These are phyloP conservation scores for Diplodia scrobiculata DNA, from an alignment of 2,329 filamentous ascomycete species.

Conservation along the genomic window DNA sequence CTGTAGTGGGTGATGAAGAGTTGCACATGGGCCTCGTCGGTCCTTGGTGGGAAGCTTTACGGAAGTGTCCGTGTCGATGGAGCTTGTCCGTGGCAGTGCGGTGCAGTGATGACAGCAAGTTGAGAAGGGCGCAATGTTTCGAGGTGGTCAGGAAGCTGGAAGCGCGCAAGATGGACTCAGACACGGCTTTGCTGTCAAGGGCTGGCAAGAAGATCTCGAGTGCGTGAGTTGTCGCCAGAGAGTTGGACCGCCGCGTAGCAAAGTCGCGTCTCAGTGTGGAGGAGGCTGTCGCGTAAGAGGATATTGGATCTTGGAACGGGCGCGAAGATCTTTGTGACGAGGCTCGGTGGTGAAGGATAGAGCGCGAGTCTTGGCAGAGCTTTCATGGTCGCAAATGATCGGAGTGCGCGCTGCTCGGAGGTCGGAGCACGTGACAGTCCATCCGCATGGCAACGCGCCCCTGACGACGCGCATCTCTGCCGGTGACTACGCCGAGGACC, in stretches of 20 bases:
- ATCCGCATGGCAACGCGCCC: background rate
- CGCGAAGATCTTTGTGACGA: background rate
- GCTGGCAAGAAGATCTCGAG: background rate
- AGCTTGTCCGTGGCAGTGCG: background rate
- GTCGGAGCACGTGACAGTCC: background rate
- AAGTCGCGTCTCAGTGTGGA: background rate
- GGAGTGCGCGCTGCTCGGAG: background rate
- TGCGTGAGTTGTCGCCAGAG: background rate
- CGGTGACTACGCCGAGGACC: too few relatives aligned
- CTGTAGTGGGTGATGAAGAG: too few relatives aligned
- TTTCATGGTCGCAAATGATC: background rate
- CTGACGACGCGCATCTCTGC: background rate
- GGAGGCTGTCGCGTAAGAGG: background rate
- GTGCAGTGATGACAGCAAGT: background rate
- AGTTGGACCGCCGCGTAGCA: background rate
- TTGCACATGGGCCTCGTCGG: too few relatives aligned
- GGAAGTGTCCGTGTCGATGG: background rate
- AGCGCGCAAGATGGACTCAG: background rate
- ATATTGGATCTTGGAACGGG: background rate
- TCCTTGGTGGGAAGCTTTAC: background rate
- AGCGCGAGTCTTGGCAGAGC: background rate
- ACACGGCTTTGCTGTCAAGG: background rate
- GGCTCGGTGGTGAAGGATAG: background rate
- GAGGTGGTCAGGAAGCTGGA: background rate
- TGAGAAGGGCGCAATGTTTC: background rate